Conservation (phyloP, 352 stramenopile species). For the Globisporangium orthogonon region DNA sequence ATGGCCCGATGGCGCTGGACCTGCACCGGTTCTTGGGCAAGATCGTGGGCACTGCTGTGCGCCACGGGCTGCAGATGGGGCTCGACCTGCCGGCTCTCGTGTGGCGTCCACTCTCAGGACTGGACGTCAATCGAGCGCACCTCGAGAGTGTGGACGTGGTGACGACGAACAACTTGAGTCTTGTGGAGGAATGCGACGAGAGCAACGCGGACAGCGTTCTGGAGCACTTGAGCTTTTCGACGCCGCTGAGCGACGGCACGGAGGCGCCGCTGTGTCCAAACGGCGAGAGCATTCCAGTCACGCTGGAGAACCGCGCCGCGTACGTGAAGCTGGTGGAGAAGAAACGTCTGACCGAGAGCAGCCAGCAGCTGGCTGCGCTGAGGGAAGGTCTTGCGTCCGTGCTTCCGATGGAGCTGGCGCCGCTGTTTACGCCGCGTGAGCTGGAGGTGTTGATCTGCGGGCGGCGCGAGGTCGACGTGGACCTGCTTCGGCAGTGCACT, state of each 20-base stretch:
- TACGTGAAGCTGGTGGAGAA: conserved; percentile 71
- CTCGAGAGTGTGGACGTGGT: conserved; percentile 80
- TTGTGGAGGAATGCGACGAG: conserved; percentile 46
- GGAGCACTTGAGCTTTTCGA: conserved; percentile 72
- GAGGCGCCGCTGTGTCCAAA: conserved; percentile 64
- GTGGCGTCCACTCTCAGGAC: conserved; percentile 77
- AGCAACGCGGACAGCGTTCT: conserved; percentile 41
- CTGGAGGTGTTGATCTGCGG: conserved; percentile 96
- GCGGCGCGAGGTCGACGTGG: conserved; percentile 94
- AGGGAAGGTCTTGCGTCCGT: conserved; percentile 90
- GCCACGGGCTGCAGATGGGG: conserved; percentile 94
- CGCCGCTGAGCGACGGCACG: conserved; percentile 70
- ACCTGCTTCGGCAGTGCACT: conserved; percentile 92
- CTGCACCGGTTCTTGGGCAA: conserved; percentile 95
- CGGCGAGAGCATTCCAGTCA: conserved; percentile 67
- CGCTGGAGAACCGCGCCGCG: conserved; percentile 39
- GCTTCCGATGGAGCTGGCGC: conserved; percentile 94
- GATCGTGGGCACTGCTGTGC: conserved; percentile 93
- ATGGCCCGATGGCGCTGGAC: conserved; percentile 89
- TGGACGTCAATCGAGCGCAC: conserved; percentile 70
- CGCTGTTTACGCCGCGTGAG: conserved; percentile 94
- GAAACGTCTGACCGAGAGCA: conserved; percentile 72
- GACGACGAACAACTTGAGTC: conserved; percentile 53
- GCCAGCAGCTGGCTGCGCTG: conserved; percentile 68
- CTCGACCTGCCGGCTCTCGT: conserved; percentile 85